phyloP scores from a whole-genome alignment of 2,329 filamentous ascomycete species.

The Sporothrix brasiliensis region DNA sequence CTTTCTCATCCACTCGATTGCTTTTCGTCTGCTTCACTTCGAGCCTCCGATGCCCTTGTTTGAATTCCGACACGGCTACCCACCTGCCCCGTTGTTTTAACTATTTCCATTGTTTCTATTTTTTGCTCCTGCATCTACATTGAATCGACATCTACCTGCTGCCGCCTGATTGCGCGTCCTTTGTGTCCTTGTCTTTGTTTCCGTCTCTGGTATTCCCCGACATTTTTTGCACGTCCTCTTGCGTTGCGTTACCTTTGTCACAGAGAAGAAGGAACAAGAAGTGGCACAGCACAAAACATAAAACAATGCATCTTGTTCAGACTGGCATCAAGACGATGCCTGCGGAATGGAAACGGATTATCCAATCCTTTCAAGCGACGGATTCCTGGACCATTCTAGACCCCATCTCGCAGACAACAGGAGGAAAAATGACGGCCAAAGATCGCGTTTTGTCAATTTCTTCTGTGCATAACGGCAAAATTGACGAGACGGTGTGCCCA shows the following conservation, averaged over 20 bases:
- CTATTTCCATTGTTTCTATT: constrained; percentile 17
- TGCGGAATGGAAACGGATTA: constrained; percentile 13
- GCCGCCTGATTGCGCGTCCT: constrained; percentile 10
- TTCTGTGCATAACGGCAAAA: constrained; percentile 13
- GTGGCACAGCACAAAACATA: neutral
- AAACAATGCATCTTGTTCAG: constrained; percentile 20
- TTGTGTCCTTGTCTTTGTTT: constrained; percentile 19
- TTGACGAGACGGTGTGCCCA: neutral
- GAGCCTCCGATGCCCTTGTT: neutral
- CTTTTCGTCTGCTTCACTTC: neutral
- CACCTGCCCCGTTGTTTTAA: constrained; percentile 20
- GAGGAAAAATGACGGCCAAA: neutral
- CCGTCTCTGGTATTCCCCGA: neutral
- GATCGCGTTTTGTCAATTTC: neutral
- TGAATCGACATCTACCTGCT: constrained; percentile 2
- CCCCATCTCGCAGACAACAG: neutral
- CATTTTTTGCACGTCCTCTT: neutral
- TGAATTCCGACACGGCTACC: neutral
- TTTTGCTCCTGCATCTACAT: neutral
- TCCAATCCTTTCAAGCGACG: constrained; percentile 15
- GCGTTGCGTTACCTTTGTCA: neutral
- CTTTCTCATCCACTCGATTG: constrained; percentile 29
- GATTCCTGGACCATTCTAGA: constrained; percentile 4
- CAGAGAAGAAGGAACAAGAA: neutral
- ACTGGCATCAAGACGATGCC: neutral